Evolutionary conservation across 2,329 filamentous ascomycete species (phyloP).

Genomic region (Ceratocystis smalleyi): DNA sequence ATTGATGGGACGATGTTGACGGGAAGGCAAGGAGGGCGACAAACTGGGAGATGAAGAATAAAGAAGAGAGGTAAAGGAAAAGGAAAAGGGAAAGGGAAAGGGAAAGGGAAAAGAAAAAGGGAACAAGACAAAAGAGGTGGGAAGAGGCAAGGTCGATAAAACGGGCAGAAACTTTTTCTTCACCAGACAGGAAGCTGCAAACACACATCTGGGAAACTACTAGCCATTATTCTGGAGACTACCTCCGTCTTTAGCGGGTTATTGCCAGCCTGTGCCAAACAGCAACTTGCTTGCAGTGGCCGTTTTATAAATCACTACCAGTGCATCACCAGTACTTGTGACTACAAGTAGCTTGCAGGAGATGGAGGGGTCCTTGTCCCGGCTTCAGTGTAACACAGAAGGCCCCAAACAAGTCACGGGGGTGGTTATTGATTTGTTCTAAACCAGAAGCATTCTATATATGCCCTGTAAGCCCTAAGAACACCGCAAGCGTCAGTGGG

Average conservation of each 20-base stretch:
- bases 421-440: not conserved
- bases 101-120: not conserved
- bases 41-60: constrained; percentile 3
- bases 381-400: not conserved
- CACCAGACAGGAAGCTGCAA: not conserved
- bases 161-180: constrained; percentile 6
- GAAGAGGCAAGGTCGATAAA: not conserved
- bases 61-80: constrained; percentile 4
- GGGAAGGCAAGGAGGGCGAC: not conserved
- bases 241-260: too few species aligned
- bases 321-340: not conserved
- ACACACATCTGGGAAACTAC: not conserved
- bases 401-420: not conserved
- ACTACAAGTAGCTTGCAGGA: not conserved
- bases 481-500: not conserved
- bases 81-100: not conserved
- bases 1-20: not conserved
- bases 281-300: not conserved
- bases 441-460: too few species aligned
- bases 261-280: too few species aligned
- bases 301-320: not conserved
- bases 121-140: not conserved
- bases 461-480: not conserved
- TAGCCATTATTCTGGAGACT: not conserved
- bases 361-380: not conserved